Conservation (phyloP, 2,329 filamentous ascomycete genomes). For the Cladosporium sp. region DNA sequence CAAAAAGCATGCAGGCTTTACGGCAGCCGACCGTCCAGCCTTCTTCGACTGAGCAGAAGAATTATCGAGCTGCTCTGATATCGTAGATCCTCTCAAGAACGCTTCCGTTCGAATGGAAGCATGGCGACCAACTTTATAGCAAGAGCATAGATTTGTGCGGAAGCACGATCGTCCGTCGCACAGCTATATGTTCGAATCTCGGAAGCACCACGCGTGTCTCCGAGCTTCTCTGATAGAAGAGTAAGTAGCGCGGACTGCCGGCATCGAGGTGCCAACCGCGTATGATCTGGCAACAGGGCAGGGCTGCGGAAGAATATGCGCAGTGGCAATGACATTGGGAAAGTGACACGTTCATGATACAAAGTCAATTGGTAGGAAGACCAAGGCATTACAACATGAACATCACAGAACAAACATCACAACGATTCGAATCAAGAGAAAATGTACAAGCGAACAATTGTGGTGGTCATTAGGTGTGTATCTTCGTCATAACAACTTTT, state of each 20-base stretch:
- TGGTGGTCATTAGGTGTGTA: neutral
- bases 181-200: neutral
- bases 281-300: neutral
- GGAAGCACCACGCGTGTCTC: neutral
- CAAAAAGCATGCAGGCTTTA: neutral
- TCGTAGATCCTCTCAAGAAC: neutral
- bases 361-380: neutral
- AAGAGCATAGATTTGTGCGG: too few relatives aligned
- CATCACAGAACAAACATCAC: neutral
- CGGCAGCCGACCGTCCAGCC: too few relatives aligned
- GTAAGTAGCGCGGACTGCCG: too few relatives aligned
- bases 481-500: neutral
- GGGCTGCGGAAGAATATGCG: neutral
- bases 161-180: neutral
- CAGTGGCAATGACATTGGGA: neutral
- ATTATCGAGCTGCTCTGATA: too few relatives aligned
- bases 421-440: neutral
- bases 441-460: neutral
- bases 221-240: neutral
- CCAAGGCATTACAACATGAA: neutral
- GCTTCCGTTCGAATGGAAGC: neutral
- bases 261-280: neutral
- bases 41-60: too few relatives aligned
- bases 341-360: neutral
- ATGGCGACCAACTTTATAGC: neutral